Base-by-base conservation (phyloP, 768 basidiomycete genomes). In the Mycena polygramma region DNA sequence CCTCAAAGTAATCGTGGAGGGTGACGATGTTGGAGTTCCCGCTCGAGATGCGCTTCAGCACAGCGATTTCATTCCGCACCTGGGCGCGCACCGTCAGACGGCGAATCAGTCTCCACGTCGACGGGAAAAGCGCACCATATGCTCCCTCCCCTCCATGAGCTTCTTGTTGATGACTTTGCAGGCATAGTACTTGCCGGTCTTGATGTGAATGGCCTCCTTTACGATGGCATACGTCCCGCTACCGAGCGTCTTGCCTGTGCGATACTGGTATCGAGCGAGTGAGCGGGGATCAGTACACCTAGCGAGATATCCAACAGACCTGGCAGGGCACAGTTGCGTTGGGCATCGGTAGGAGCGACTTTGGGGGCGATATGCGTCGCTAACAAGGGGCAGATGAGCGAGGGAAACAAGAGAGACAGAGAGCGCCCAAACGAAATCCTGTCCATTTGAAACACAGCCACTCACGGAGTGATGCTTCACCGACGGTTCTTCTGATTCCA, bases 121-220 rank as follows among this genome's bases (percentile, higher is more conserved):
- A 58, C 0, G 7, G 5, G 41, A 26, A 30, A 41, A 41, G 24
- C 90, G 74, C 24, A 96, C 97, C 97, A 99, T 99, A 79, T 97
- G 91, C 83, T 99, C 97, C 72, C 97, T 87, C 7, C 97, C 97
- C 79, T 97, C 94, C 96, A 98, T 98, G 68, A 98, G 90, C 77
- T 97, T 96, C 88, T 99, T 99, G 90, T 97, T 98, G 83, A 98
- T 96, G 77, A 99, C 98, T 82, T 99, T 99, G 89, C 97, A 98
- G 24, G 97, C 98, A 85, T 93, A 99, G 83, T 97, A 97, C 80
- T 98, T 89, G 69, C 85, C 85, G 1, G 96, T 95, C 83, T 93
- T 91, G 84, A 97, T 92, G 77, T 97, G 95, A 30, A 97, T 94
- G 53, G 96, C 96, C 84, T 98, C 96, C 82, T 95, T 96, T 57